Percentiles rank a stretch among this genome's conserved stretches.
These are phyloP conservation scores for Hemileia vastatrix DNA, from an alignment of 1,284 basidiomycete species.

Conservation along the genomic window DNA sequence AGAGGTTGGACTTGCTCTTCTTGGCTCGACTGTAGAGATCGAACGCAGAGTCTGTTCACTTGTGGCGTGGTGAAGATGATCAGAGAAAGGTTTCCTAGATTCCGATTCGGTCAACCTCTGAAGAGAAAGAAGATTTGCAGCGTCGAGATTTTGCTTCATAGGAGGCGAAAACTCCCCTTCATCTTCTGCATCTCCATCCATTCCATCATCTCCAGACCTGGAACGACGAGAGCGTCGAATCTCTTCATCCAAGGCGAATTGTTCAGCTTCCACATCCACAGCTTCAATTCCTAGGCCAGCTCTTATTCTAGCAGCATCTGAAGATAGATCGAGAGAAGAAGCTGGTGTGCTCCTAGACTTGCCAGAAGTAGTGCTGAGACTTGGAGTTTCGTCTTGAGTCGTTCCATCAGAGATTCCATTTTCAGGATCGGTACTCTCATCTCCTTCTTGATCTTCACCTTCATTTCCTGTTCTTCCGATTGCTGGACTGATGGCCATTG, in stretches of 20 bases:
- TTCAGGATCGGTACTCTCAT: conserved; percentile 1
- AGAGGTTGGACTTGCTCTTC: no score
- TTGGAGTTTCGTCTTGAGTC: conserved; percentile 32
- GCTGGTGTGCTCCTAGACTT: conserved; percentile 30
- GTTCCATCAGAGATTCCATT: conserved; percentile 26
- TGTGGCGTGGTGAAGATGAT: no score
- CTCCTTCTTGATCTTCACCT: neutral
- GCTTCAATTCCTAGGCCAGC: conserved; percentile 26
- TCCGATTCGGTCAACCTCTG: neutral
- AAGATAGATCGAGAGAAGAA: conserved; percentile 30
- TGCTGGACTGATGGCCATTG: neutral
- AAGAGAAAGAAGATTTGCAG: neutral
- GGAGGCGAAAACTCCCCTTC: neutral
- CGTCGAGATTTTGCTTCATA: neutral
- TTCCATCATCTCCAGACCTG: neutral
- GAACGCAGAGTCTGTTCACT: no score
- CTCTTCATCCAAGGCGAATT: neutral
- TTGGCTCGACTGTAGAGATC: no score
- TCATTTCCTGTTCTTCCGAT: neutral
- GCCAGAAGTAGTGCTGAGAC: conserved; percentile 30
- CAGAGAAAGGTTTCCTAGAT: conserved; percentile 7
- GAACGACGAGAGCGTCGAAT: neutral
- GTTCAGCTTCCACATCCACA: neutral
- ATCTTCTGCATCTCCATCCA: neutral
- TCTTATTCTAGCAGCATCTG: neutral